Evolutionary conservation across 148 eudicot species (phyloP).

Genomic region (Silene latifolia): DNA sequence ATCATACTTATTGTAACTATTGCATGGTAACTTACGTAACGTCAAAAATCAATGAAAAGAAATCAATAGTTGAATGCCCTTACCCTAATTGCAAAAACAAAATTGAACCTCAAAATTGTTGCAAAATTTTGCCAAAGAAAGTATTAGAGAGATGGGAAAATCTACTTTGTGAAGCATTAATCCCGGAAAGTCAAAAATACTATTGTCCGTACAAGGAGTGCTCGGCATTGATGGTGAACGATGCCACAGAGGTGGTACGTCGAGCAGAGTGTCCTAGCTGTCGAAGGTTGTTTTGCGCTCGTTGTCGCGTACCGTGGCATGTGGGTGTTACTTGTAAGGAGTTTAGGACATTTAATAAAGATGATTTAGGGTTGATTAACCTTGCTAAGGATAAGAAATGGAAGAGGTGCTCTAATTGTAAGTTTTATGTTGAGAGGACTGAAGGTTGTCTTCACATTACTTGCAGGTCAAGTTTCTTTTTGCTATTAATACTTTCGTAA

Average conservation of each 20-base stretch:
- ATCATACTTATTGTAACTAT: constrained; percentile 43
- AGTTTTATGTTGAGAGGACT: constrained; percentile 44
- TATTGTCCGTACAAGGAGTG: constrained; percentile 63
- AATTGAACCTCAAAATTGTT: constrained; percentile 31
- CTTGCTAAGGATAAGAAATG: constrained; percentile 54
- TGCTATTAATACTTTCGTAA: too few species aligned
- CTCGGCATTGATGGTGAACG: constrained; percentile 41
- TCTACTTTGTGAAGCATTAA: constrained; percentile 33
- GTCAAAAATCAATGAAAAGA: constrained; percentile 32
- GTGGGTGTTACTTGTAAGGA: constrained; percentile 44
- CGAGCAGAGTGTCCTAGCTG: constrained; percentile 25
- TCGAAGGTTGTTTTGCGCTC: constrained; percentile 42
- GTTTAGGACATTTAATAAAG: constrained; percentile 31
- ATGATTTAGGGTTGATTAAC: constrained; percentile 46
- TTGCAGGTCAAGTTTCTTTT: too few species aligned
- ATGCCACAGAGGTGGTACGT: constrained; percentile 16
- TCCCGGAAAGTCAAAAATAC: constrained; percentile 32
- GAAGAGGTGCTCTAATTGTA: constrained; percentile 55
- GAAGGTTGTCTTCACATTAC: constrained; percentile 46
- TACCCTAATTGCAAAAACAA: constrained; percentile 21
- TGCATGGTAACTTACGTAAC: constrained; percentile 40
- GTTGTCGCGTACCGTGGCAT: constrained; percentile 61
- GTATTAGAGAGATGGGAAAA: constrained; percentile 44
- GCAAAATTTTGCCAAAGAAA: constrained; percentile 21
- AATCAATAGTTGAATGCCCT: constrained; percentile 30